Percentiles rank a stretch among this genome's conserved stretches.
Conservation (phyloP, 345 rosid species). For the Cardamine resedifolia region DNA sequence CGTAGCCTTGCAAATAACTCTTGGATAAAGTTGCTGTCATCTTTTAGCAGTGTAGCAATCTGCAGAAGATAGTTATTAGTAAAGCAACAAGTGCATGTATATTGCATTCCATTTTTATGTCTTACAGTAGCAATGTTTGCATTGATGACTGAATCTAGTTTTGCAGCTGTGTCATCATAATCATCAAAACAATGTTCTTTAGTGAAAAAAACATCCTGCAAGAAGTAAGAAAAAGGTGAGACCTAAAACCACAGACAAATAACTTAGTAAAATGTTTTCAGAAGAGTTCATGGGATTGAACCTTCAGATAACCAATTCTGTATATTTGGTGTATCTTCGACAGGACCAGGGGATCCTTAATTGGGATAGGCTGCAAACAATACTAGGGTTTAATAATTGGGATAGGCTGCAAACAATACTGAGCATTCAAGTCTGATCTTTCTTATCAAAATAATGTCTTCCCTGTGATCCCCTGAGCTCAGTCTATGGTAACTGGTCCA, state of each 20-base stretch:
- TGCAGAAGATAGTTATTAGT: conserved; percentile 37
- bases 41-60: conserved; percentile 80
- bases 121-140: conserved; percentile 80
- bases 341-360: conserved; percentile 61
- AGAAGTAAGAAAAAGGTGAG: conserved; percentile 24
- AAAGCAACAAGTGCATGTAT: conserved; percentile 13
- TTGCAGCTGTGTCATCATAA: conserved; percentile 62
- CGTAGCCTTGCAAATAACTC: conserved; percentile 76
- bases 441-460: not conserved
- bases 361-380: conserved; percentile 68
- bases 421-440: conserved; percentile 15
- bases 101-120: conserved; percentile 21
- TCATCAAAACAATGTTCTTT: conserved; percentile 61
- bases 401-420: conserved; percentile 54
- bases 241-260: not conserved
- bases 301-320: conserved; percentile 90
- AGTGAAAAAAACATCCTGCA: conserved; percentile 85
- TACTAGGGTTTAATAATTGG: conserved; percentile 45
- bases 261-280: conserved; percentile 15
- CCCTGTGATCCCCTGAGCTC: conserved; percentile 8
- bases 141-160: conserved; percentile 67
- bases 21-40: conserved; percentile 69
- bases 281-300: conserved; percentile 35
- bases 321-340: conserved; percentile 89
- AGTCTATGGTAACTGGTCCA: conserved; percentile 1